Conservation (phyloP, 345 rosid species). For the Brassica incana region DNA sequence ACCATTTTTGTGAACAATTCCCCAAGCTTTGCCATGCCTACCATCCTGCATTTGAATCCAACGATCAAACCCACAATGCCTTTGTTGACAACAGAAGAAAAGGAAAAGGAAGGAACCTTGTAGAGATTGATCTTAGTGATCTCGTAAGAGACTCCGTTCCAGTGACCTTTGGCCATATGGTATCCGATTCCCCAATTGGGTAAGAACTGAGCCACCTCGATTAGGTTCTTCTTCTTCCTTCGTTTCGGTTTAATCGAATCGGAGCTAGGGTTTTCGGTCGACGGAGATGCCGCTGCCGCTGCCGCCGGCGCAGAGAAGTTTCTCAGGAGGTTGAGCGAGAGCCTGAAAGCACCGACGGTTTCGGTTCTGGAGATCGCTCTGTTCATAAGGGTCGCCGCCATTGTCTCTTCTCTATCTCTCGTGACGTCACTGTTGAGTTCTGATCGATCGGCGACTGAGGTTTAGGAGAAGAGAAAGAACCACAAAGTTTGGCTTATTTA, state of each 20-base stretch:
- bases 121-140: constrained; percentile 96
- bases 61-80: not conserved
- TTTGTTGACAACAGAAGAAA: not conserved
- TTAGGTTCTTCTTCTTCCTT: constrained; percentile 88
- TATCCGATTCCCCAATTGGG: constrained; percentile 95
- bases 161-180: constrained; percentile 93
- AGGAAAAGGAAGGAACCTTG: constrained; percentile 49
- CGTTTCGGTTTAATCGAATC: constrained; percentile 50
- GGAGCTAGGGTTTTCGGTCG: constrained; percentile 39
- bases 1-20: constrained; percentile 86
- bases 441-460: constrained; percentile 28
- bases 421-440: constrained; percentile 2
- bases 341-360: constrained; percentile 39
- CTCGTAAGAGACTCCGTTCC: constrained; percentile 78
- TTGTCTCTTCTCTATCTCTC: constrained; percentile 18
- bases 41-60: constrained; percentile 71
- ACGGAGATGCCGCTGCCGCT: constrained; percentile 8
- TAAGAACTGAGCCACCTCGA: constrained; percentile 89
- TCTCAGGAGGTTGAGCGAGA: constrained; percentile 49
- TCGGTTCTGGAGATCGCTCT: constrained; percentile 40
- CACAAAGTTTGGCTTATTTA: constrained; percentile 15
- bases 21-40: constrained; percentile 97
- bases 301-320: constrained; percentile 43
- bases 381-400: constrained; percentile 48
- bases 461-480: constrained; percentile 7